Conservation (phyloP, 257 asterid genomes). For the Solanum paucissectum region DNA sequence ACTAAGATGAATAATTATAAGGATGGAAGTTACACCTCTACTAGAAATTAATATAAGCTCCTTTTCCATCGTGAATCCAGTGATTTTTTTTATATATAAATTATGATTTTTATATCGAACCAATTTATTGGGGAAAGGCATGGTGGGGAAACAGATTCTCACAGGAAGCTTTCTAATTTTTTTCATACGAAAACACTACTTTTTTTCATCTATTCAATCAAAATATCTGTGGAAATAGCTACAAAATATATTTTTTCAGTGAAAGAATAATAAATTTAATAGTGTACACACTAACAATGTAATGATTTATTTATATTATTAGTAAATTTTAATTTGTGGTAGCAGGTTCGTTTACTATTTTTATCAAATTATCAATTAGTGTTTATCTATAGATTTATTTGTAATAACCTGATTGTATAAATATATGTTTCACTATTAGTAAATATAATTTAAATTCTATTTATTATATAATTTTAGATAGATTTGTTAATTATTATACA, state of each 20-base stretch:
- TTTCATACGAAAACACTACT: no score
- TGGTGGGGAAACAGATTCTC: neutral
- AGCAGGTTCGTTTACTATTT: neutral
- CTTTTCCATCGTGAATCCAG: no score
- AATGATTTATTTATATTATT: neutral
- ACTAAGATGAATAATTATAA: neutral
- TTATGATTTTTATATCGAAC: no score
- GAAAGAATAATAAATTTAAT: neutral
- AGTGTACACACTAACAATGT: neutral
- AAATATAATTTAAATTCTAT: neutral
- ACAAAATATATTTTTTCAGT: no score
- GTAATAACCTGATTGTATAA: neutral
- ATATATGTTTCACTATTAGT: neutral
- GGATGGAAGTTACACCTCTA: neutral
- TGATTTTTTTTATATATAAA: no score
- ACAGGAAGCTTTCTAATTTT: no score
- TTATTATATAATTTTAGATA: neutral
- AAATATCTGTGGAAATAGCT: no score
- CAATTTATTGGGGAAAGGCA: no score
- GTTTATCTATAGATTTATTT: neutral
- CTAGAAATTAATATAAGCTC: no score
- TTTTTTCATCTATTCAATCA: no score
- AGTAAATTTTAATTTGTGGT: neutral
- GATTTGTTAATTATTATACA: neutral
- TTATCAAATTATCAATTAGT: neutral